Percentiles rank a stretch among this genome's conserved stretches.
Conservation (phyloP, 139 green algal species). For the Closterium sp. region DNA sequence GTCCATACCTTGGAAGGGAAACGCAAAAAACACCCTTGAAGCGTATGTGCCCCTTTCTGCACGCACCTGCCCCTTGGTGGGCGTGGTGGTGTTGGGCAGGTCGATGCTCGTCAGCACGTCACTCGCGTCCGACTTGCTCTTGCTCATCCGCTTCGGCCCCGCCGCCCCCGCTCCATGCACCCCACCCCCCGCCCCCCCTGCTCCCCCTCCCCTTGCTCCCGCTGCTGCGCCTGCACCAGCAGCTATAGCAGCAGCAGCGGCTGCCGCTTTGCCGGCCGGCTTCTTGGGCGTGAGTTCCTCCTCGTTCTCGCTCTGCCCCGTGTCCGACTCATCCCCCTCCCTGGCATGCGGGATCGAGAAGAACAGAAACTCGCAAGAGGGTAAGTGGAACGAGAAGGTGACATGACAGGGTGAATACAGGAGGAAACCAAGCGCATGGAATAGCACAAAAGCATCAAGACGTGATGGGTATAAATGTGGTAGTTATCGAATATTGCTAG, state of each 20-base stretch:
- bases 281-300: neutral
- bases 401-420: too few relatives aligned
- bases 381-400: too few relatives aligned
- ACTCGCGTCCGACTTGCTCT: neutral
- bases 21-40: neutral
- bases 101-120: neutral
- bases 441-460: too few relatives aligned
- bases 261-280: too few relatives aligned
- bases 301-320: neutral
- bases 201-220: neutral
- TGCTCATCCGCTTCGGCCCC: neutral
- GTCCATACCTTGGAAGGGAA: neutral
- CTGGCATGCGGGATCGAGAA: too few relatives aligned
- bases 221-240: neutral
- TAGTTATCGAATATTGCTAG: too few relatives aligned
- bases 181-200: neutral
- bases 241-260: neutral
- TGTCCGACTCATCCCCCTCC: neutral
- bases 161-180: neutral
- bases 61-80: neutral
- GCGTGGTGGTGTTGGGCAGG: neutral
- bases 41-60: neutral
- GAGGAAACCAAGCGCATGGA: too few relatives aligned
- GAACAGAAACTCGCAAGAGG: too few relatives aligned
- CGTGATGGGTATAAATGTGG: too few relatives aligned